These are phyloP conservation scores for Fragaria vesca DNA, from an alignment of 306 rosid species.

Conservation along the genomic window DNA sequence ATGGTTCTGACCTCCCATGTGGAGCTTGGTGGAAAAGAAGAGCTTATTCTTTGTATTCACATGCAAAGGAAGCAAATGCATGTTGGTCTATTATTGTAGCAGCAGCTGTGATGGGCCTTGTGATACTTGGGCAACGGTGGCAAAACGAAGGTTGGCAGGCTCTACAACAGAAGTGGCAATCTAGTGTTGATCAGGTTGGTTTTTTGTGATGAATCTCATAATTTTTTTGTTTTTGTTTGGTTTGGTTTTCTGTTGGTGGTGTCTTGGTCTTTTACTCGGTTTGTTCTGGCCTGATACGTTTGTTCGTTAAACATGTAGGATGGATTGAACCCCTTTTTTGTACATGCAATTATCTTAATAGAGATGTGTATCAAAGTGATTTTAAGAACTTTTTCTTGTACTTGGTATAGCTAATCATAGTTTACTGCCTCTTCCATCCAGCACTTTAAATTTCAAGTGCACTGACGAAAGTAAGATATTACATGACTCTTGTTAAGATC, in stretches of 20 bases:
- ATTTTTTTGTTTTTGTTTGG: slow-evolving; percentile 5
- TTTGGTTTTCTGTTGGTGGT: background rate
- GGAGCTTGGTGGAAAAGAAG: slow-evolving; percentile 99
- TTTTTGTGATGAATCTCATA: slow-evolving; percentile 3
- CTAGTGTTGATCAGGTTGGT: slow-evolving; percentile 53
- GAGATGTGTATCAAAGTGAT: background rate
- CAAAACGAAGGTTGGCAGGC: slow-evolving; percentile 77
- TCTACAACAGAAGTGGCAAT: slow-evolving; percentile 73
- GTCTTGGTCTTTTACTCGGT: background rate
- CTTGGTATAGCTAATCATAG: background rate
- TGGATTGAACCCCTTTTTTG: background rate
- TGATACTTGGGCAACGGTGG: slow-evolving; percentile 89
- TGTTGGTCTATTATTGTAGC: slow-evolving; percentile 89
- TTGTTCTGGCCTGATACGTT: background rate
- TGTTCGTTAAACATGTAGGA: background rate
- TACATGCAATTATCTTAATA: background rate
- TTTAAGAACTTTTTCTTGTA: background rate
- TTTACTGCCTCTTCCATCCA: background rate
- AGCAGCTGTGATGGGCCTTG: slow-evolving; percentile 87
- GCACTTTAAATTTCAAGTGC: background rate
- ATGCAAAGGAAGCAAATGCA: slow-evolving; percentile 84
- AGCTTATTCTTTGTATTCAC: slow-evolving; percentile 80
- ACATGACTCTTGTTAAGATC: background rate
- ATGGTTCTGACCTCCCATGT: slow-evolving; percentile 57
- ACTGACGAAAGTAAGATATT: background rate